A percentile compares a stretch with the other conserved stretches of the same genome.
Evolutionary conservation across 2,329 filamentous ascomycete genomes (phyloP).

Genomic region (Pseudocercospora fuligena): DNA sequence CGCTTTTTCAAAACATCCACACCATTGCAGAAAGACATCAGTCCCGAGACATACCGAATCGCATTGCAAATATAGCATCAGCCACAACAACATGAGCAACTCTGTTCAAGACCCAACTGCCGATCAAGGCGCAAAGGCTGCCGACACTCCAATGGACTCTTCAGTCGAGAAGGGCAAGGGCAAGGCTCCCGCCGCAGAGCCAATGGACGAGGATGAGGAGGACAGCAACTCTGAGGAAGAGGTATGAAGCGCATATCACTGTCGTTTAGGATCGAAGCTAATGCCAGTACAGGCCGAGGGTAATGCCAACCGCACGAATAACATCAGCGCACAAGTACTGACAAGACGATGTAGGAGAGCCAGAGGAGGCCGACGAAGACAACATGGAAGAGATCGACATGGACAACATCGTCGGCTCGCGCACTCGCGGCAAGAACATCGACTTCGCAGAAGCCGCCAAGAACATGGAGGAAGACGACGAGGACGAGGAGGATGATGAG

Average conservation of each 20-base stretch:
- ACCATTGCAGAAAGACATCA: neutral
- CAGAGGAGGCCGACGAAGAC: conserved; percentile 75
- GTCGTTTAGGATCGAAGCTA: conserved; percentile 1
- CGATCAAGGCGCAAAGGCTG: conserved; percentile 29
- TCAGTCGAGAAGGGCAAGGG: conserved; percentile 79
- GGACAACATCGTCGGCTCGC: conserved; percentile 81
- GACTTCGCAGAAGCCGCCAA: conserved; percentile 90
- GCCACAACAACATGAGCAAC: conserved; percentile 34
- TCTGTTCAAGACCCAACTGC: conserved; percentile 33
- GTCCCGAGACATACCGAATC: neutral
- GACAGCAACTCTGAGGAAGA: conserved; percentile 52
- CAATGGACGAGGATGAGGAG: conserved; percentile 42
- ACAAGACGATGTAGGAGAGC: conserved; percentile 44
- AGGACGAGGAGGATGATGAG: conserved; percentile 77
- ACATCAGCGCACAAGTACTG: conserved; percentile 5
- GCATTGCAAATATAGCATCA: conserved; percentile 1
- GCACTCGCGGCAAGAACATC: conserved; percentile 90
- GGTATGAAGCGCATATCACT: conserved; percentile 27
- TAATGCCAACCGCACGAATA: conserved; percentile 6
- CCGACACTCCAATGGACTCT: conserved; percentile 46
- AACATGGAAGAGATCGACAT: conserved; percentile 90
- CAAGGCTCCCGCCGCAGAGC: conserved; percentile 69
- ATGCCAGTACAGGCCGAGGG: conserved; percentile 21
- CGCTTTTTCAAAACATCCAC: neutral
- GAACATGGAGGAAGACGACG: conserved; percentile 74